Evolutionary conservation across 2,329 filamentous ascomycete species (phyloP), one percentile per base, ranked within the genome.

Genomic region (Catunica adiposa): DNA sequence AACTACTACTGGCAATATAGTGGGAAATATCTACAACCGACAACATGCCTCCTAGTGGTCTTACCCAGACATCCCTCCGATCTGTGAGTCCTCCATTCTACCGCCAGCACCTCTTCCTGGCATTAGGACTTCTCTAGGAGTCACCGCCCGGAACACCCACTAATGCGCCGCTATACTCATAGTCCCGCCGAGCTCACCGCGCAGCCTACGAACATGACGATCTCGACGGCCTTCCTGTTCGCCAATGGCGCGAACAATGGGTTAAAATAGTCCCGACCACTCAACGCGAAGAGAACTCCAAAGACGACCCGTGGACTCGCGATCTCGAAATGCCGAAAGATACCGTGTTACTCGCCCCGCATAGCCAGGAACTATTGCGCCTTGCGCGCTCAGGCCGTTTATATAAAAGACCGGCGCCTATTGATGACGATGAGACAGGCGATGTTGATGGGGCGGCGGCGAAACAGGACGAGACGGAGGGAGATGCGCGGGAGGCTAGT

Each of bases 321-420:
- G 89, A 95, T 64, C 76, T 88, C 17, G 79, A 79, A 47, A 90
- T 96, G 86, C 90, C 90, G 40, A 85, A 86, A 63, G 90, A 95
- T 66, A 86, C 80, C 29, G 78, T 84, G 57, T 74, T 94, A 31
- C 73, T 96, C 8, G 78, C 86, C 0, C 77, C 83, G 1, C 84
- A 89, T 66, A 90, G 84, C 54, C 86, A 92, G 63, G 86, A 89
- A 61, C 75, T 96, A 3, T 74, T 96, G 14, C 82, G 86, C 56
- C 84, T 86, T 38, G 87, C 88, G 51, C 79, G 89, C 58, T 86
- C 86, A 20, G 86, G 86, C 4, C 77, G 78, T 55, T 72, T 87
- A 11, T 38, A 52, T 40, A 89, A 94, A 66, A 78, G 83, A 15
- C 80, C 82, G 31, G 74, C 76, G 11, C 78, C 82, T 0, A 63